phyloP scores from a whole-genome alignment of 257 asterid species.

The Solanum virginianum region DNA sequence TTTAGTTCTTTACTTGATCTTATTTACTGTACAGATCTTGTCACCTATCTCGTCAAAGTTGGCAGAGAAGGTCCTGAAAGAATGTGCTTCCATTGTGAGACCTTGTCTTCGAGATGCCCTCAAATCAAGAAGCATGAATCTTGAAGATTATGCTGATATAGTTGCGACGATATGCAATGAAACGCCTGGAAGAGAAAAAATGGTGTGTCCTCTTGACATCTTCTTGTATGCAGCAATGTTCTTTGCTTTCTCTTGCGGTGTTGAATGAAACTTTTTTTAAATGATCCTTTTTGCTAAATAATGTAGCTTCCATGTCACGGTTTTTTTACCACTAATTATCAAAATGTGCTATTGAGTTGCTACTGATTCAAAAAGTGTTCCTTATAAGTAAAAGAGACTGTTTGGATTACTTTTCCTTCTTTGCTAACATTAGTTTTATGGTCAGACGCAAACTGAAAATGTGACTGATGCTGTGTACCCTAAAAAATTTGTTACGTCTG shows the following conservation, averaged over 20 bases:
- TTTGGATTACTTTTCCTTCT: background rate
- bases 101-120: constrained; percentile 21
- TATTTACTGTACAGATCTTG: constrained; percentile 9
- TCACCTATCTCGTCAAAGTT: constrained; percentile 19
- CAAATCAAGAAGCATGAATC: constrained; percentile 4
- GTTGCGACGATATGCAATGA: constrained; percentile 18
- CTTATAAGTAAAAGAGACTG: background rate
- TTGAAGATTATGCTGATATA: constrained; percentile 9
- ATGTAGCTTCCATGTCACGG: background rate
- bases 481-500: background rate
- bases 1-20: background rate
- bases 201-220: constrained; percentile 3
- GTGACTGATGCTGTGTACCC: background rate
- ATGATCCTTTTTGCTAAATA: background rate
- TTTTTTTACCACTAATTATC: background rate
- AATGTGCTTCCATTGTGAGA: constrained; percentile 15
- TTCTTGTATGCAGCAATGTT: background rate
- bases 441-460: constrained; percentile 2
- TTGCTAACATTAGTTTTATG: background rate
- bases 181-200: background rate
- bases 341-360: background rate
- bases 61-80: constrained; percentile 18
- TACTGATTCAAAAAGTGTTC: background rate
- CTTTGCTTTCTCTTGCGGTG: background rate
- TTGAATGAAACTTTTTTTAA: background rate